Percentiles rank a stretch among this genome's conserved stretches.
These are phyloP conservation scores for Nidularia pulvinata DNA, from an alignment of 768 basidiomycete species.

Conservation along the genomic window DNA sequence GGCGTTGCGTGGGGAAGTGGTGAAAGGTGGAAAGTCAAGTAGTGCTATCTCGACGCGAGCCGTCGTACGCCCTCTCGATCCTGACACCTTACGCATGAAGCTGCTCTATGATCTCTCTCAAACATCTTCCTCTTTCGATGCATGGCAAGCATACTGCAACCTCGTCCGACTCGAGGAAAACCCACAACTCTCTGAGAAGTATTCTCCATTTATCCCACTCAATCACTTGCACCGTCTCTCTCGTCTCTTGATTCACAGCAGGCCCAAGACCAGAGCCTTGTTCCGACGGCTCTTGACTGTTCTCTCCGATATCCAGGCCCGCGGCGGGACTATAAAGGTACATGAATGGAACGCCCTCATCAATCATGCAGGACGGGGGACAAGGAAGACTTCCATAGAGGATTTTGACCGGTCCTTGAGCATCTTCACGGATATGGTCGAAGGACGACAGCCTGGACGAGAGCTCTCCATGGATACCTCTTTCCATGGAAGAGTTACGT, in stretches of 20 bases:
- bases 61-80: not conserved
- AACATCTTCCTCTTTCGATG: conserved; percentile 19
- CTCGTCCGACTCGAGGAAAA: conserved; percentile 26
- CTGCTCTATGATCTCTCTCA: conserved; percentile 14
- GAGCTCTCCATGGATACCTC: not conserved
- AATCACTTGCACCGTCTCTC: conserved; percentile 61
- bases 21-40: too few species aligned
- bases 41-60: too few species aligned
- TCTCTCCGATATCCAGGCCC: conserved; percentile 51
- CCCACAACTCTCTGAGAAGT: conserved; percentile 12
- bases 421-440: conserved; percentile 62
- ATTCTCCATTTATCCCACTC: conserved; percentile 27
- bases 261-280: conserved; percentile 55
- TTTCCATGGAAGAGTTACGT: not conserved
- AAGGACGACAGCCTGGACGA: conserved; percentile 36
- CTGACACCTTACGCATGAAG: conserved; percentile 7
- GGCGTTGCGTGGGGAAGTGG: too few species aligned
- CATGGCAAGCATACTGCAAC: conserved; percentile 39
- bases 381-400: conserved; percentile 47
- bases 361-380: conserved; percentile 61
- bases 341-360: conserved; percentile 82
- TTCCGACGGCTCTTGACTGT: conserved; percentile 74
- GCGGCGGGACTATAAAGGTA: conserved; percentile 52
- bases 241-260: conserved; percentile 52
- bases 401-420: conserved; percentile 63